Conservation (phyloP, 2,329 filamentous ascomycete species). For the Myrmaecium sp. region DNA sequence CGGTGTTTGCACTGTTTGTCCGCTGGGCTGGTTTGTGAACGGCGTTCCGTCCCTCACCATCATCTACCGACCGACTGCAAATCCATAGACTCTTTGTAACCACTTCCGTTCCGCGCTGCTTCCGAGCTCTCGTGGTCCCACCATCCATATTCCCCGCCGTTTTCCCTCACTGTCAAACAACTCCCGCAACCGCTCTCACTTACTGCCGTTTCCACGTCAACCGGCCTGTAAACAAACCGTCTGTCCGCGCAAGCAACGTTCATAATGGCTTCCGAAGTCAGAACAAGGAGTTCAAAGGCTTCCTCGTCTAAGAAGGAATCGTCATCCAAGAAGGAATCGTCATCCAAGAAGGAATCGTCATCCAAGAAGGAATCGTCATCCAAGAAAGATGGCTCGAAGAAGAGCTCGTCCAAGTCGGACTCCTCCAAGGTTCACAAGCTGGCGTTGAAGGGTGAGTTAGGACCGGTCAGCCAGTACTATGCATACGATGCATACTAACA, state of each 20-base stretch:
- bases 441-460: conserved; percentile 54
- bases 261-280: conserved; percentile 14
- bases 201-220: conserved; percentile 18
- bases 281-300: conserved; percentile 9
- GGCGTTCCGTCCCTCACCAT: too few species aligned
- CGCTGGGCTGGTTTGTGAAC: too few species aligned
- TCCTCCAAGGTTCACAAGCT: conserved; percentile 92
- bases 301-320: conserved; percentile 6
- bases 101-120: too few species aligned
- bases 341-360: conserved; percentile 40
- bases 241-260: conserved; percentile 1
- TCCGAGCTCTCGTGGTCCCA: too few species aligned
- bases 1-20: too few species aligned
- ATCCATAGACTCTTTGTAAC: too few species aligned
- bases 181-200: too few species aligned
- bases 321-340: conserved; percentile 8
- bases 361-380: conserved; percentile 46
- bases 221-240: conserved; percentile 12
- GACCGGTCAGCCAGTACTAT: not conserved
- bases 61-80: too few species aligned
- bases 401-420: conserved; percentile 37
- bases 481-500: conserved; percentile 2
- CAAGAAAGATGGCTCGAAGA: conserved; percentile 58
- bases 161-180: too few species aligned
- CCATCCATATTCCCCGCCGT: too few species aligned